Percentiles rank a stretch among this genome's conserved stretches.
phyloP scores from a whole-genome alignment of 768 basidiomycete species.

The Boletus rubroflammeus region DNA sequence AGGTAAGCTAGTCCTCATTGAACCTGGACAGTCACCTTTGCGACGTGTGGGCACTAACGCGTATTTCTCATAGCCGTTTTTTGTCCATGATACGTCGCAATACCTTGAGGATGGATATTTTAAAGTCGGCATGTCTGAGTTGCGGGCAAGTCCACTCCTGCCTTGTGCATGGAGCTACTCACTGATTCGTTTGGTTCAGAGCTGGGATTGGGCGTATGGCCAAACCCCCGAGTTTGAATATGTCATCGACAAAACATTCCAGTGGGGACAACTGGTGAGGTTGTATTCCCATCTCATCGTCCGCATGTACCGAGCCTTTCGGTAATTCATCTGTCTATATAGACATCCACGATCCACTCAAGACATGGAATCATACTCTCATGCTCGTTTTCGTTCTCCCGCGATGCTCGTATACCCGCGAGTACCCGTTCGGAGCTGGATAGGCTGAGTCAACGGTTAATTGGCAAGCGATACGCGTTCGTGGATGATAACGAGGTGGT shows the following conservation, averaged over 20 bases:
- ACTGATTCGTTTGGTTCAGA: slow-evolving; percentile 42
- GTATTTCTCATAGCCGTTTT: slow-evolving; percentile 32
- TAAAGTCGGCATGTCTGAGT: slow-evolving; percentile 62
- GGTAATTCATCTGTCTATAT: not conserved
- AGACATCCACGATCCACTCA: not conserved
- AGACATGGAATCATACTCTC: slow-evolving; percentile 6
- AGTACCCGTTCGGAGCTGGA: slow-evolving; percentile 1
- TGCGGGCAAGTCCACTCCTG: slow-evolving; percentile 48
- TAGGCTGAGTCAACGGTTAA: slow-evolving; percentile 26
- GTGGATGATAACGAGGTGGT: slow-evolving; percentile 28
- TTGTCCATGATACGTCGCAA: slow-evolving; percentile 45
- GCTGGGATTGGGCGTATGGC: slow-evolving; percentile 91
- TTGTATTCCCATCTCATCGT: slow-evolving; percentile 8
- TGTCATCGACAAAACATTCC: slow-evolving; percentile 40
- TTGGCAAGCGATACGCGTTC: slow-evolving; percentile 41
- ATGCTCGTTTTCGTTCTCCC: slow-evolving; percentile 8
- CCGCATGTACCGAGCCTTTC: not conserved
- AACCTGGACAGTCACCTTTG: not conserved
- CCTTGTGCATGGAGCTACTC: not conserved
- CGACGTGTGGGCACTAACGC: not conserved
- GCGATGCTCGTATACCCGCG: not conserved
- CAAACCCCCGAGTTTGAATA: slow-evolving; percentile 93
- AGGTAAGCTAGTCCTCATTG: slow-evolving; percentile 23
- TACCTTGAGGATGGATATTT: slow-evolving; percentile 56
- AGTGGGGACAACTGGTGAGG: slow-evolving; percentile 50